A percentile compares a stretch with the other conserved stretches of the same genome.
These are phyloP conservation scores for Musa beccarii DNA, from an alignment of 176 grass and related monocot species.

Conservation along the genomic window DNA sequence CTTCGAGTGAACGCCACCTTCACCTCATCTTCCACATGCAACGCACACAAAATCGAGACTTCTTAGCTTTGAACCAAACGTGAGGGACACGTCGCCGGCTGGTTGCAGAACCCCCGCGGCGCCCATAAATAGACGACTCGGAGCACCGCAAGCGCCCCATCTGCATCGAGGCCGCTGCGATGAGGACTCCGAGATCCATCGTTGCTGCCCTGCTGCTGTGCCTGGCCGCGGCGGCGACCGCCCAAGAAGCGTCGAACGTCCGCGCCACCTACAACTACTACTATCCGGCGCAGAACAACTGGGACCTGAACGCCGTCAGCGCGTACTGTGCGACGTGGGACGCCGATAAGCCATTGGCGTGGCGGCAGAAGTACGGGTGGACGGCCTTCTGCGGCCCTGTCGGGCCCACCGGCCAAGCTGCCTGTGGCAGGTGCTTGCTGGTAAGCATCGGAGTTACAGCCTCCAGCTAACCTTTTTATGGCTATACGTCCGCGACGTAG, in stretches of 20 bases:
- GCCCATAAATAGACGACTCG: too few relatives aligned
- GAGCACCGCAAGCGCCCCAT: too few relatives aligned
- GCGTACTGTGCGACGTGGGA: conserved; percentile 12
- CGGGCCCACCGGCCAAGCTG: background rate
- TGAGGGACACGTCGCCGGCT: too few relatives aligned
- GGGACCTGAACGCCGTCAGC: conserved; percentile 25
- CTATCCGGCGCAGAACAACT: conserved; percentile 24
- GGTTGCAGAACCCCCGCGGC: too few relatives aligned
- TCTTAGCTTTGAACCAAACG: too few relatives aligned
- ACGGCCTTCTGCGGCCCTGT: conserved; percentile 17
- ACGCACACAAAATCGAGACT: too few relatives aligned
- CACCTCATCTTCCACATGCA: too few relatives aligned
- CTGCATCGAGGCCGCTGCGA: background rate
- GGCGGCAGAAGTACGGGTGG: conserved; percentile 19
- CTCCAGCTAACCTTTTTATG: too few relatives aligned
- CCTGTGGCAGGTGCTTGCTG: conserved; percentile 3
- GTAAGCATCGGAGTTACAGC: background rate
- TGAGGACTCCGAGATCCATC: background rate
- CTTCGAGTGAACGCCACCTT: too few relatives aligned
- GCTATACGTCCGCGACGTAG: too few relatives aligned
- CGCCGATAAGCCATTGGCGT: conserved; percentile 13
- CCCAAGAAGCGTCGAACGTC: conserved; percentile 33
- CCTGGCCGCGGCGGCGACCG: background rate
- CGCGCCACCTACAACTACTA: conserved; percentile 39
- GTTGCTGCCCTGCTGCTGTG: background rate